phyloP scores from a whole-genome alignment of 2,329 filamentous ascomycete genomes.

The Cladosporium sp. region DNA sequence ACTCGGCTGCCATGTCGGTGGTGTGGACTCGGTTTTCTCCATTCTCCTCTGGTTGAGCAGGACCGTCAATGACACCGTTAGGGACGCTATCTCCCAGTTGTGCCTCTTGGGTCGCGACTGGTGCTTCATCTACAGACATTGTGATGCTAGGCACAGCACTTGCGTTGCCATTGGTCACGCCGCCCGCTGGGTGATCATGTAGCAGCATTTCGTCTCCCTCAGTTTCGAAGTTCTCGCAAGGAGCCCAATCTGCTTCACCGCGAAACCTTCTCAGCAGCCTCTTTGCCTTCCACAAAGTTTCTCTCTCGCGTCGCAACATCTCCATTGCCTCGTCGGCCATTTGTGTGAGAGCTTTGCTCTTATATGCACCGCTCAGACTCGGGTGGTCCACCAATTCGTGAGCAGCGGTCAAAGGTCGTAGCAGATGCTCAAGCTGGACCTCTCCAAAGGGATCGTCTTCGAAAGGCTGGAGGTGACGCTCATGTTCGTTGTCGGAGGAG shows the following conservation, averaged over 20 bases:
- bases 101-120: constrained; percentile 6
- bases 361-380: constrained; percentile 69
- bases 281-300: constrained; percentile 68
- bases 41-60: constrained; percentile 12
- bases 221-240: constrained; percentile 50
- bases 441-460: constrained; percentile 71
- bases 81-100: not conserved
- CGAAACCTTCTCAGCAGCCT: constrained; percentile 67
- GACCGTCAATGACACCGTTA: constrained; percentile 9
- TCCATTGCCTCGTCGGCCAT: constrained; percentile 64
- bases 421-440: constrained; percentile 41
- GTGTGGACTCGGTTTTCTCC: constrained; percentile 21
- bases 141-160: constrained; percentile 22
- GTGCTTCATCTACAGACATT: constrained; percentile 14
- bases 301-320: constrained; percentile 71
- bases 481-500: constrained; percentile 58
- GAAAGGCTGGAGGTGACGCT: constrained; percentile 56
- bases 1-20: constrained; percentile 16
- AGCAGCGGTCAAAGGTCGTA: constrained; percentile 69
- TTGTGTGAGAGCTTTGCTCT: constrained; percentile 65
- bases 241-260: constrained; percentile 66
- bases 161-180: constrained; percentile 12
- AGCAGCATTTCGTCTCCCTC: constrained; percentile 41
- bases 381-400: constrained; percentile 71
- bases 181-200: constrained; percentile 5